Evolutionary conservation across 305 asterid genomes (phyloP), one percentile per base, ranked within the genome.

Genomic region (Rubia balearica): DNA sequence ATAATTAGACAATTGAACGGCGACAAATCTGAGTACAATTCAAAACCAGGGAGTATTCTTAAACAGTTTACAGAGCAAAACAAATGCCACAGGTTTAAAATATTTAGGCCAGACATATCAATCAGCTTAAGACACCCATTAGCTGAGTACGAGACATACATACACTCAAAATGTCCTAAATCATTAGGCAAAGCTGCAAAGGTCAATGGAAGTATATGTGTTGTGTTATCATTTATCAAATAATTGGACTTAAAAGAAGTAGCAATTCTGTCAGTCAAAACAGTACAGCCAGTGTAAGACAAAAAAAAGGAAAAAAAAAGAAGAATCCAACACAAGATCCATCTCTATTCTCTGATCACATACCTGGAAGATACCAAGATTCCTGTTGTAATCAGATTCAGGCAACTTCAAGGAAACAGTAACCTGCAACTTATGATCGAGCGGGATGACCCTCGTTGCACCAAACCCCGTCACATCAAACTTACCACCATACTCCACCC

Each of bases 341-440:
- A 38, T 27, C 62, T 8, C 12, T 17, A 24, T 45, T 22, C 46
- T 65, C 42, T 12, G 56, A 67, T 46, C 46, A 67, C 77, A 71
- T 84, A 94, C 98, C 99, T 91, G 97, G 72, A 94, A 94, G 59
- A 89, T 81, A 77, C 99, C 99, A 75, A 94, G 96, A 77, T 89
- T 87, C 69, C 83, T 90, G 77, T 94, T 94, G 79, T 91, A 91
- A 41, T 84, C 93, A 12, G 99, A 89, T 83, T 94, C 99, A 0
- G 98, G 98, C 68, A 94, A 63, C 0, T 81, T 87, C 79, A 94
- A 60, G 17, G 86, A 79, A 70, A 94, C 88, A 62, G 89, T 81
- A 72, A 78, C 95, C 83, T 88, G 88, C 87, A 91, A 73, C 83
- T 84, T 85, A 74, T 85, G 96, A 77, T 86, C 72, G 77, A 76